Base-by-base conservation (phyloP, 73 alveolate species). In the Tetrahymena malaccensis region DNA sequence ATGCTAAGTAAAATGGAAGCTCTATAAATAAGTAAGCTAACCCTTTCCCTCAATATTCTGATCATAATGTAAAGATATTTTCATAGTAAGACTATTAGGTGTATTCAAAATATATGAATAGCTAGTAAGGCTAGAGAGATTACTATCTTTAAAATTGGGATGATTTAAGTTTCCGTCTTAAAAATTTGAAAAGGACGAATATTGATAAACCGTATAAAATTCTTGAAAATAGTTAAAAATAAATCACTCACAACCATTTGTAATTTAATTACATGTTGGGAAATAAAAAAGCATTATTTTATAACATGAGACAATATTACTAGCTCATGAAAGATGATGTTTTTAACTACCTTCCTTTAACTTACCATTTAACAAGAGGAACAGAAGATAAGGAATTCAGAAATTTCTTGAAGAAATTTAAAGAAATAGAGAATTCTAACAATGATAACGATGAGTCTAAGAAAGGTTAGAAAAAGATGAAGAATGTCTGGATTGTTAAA, bases 401-500 rank as follows among this genome's bases (percentile, higher is more conserved):
- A 85, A 85, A 43, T 27, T 97, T 97, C 93, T 55, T 57, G 33
- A 96, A 97, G 95, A 56, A 94, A 27, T 94, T 84, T 95, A 84
- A 97, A 33, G 96, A 89, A 44, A 85, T 93, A 56, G 94, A 44
- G 5, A 96, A 96, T 25, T 94, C 85, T 33, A 85, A 95, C 13
- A 70, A 94, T 85, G 96, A 96, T 84, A 96, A 93, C 22, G 98
- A 94, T 12, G 93, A 94, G 37, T 83, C 95, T 37, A 95, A 89
- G 37, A 94, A 95, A 22, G 34, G 22, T 13, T 50, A 94, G 93
- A 96, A 58, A 31, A 35, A 43, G 43, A 89, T 96, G 94, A 85
- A 94, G 34, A 96, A 96, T 94, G 84, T 98, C 31, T 98, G 99
- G 99, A 98, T 98, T 31, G 98, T 98, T 17, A 98, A 98, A 93